phyloP scores from a whole-genome alignment of 1,139 yeast genomes.

The Scheffersomyces segobiensis region DNA sequence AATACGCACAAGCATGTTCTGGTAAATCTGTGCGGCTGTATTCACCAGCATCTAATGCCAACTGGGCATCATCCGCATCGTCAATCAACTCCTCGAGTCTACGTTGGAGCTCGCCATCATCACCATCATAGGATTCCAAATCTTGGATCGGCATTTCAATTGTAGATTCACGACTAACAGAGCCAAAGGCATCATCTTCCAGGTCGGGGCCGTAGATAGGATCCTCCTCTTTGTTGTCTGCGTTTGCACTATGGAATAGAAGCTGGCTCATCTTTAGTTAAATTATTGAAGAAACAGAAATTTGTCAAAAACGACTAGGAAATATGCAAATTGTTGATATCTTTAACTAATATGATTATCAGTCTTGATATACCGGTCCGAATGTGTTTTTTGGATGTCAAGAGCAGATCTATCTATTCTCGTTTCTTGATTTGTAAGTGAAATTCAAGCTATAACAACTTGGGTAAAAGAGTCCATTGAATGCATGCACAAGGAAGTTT shows the following conservation, averaged over 20 bases:
- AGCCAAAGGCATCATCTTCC: not conserved
- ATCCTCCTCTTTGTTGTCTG: not conserved
- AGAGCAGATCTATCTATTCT: not conserved
- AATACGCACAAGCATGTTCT: conserved; percentile 64
- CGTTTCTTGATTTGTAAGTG: not conserved
- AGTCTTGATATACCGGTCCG: not conserved
- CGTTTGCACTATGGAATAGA: conserved; percentile 21
- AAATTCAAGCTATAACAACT: not conserved
- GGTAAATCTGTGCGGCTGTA: conserved; percentile 14
- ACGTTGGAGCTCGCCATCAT: conserved; percentile 5
- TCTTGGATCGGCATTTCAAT: not conserved
- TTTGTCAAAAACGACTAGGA: not conserved
- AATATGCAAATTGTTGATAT: too few relatives aligned
- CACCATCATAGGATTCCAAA: conserved; percentile 3
- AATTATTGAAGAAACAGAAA: not conserved
- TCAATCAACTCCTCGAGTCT: not conserved
- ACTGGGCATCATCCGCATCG: conserved; percentile 1
- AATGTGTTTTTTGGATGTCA: not conserved
- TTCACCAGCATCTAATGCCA: conserved; percentile 4
- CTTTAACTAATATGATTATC: not conserved
- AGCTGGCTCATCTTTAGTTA: conserved; percentile 22
- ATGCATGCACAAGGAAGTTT: not conserved
- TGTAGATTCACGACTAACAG: not conserved
- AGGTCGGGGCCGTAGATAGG: not conserved
- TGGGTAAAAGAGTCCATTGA: not conserved